Percentiles rank a stretch among this genome's conserved stretches.
These are phyloP conservation scores for Calonectria pauciramosa DNA, from an alignment of 2,329 filamentous ascomycete species.

Conservation along the genomic window DNA sequence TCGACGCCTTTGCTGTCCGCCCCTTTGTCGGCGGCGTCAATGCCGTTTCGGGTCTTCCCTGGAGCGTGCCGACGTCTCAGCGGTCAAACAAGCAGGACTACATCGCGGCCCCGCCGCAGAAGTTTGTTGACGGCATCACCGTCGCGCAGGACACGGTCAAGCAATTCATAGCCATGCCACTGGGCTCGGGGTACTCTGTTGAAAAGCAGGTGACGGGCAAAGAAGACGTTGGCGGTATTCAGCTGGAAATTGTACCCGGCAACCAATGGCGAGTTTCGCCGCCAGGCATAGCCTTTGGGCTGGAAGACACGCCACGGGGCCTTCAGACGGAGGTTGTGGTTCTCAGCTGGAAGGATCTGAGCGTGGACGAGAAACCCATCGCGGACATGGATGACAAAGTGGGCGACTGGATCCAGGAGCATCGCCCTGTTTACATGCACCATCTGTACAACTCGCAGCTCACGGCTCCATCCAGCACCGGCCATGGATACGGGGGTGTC, in stretches of 20 bases:
- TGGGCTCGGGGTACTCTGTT: conserved; percentile 26
- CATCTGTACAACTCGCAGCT: neutral
- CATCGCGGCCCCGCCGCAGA: conserved; percentile 15
- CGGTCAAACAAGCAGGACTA: conserved; percentile 13
- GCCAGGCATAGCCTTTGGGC: neutral
- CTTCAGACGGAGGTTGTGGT: neutral
- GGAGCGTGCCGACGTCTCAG: neutral
- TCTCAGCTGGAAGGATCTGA: neutral
- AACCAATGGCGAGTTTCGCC: conserved; percentile 3
- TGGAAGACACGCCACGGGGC: neutral
- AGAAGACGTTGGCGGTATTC: conserved; percentile 18
- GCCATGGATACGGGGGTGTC: neutral
- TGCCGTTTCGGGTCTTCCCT: conserved; percentile 18
- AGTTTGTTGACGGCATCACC: conserved; percentile 24
- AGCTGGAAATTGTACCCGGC: conserved; percentile 22
- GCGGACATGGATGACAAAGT: neutral
- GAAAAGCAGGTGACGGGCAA: conserved; percentile 27
- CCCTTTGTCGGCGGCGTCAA: conserved; percentile 22
- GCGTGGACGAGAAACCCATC: neutral
- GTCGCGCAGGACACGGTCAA: conserved; percentile 10
- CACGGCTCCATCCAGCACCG: neutral
- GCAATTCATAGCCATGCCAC: conserved; percentile 30
- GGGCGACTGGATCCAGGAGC: neutral
- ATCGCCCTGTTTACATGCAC: conserved; percentile 14
- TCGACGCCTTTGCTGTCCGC: conserved; percentile 14